These are phyloP conservation scores for Phycomyces blakesleeanus DNA, from an alignment of 192 early-diverging fungal species.

Conservation along the genomic window DNA sequence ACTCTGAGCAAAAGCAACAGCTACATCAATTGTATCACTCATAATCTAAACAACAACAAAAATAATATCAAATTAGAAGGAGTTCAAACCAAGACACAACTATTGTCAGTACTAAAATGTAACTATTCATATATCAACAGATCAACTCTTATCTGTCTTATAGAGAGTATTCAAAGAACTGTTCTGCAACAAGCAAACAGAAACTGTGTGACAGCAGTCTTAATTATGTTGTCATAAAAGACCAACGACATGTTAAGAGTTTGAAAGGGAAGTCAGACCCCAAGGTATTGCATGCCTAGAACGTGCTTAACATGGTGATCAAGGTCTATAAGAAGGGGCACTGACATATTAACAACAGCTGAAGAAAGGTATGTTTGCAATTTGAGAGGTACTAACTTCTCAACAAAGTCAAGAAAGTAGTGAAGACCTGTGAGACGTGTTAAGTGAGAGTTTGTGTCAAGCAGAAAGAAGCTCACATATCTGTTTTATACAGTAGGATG, in stretches of 20 bases:
- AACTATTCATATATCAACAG: not conserved
- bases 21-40: too few species aligned
- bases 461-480: not conserved
- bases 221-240: not conserved
- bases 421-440: conserved; percentile 10
- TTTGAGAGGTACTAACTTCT: not conserved
- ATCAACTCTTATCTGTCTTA: not conserved
- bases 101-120: too few species aligned
- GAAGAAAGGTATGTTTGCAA: too few species aligned
- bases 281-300: conserved; percentile 15
- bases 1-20: too few species aligned
- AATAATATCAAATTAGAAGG: too few species aligned
- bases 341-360: too few species aligned
- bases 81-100: not conserved
- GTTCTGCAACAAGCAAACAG: not conserved
- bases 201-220: not conserved
- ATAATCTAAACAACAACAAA: too few species aligned
- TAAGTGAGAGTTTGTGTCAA: not conserved
- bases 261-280: not conserved
- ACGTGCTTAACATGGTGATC: not conserved
- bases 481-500: conserved; percentile 11
- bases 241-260: not conserved
- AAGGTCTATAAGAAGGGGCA: conserved; percentile 16
- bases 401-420: not conserved
- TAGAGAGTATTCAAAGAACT: not conserved